Evolutionary conservation across 2,329 filamentous ascomycete species (phyloP), one percentile per base, ranked within the genome.

Genomic region (Colletotrichum filicis): DNA sequence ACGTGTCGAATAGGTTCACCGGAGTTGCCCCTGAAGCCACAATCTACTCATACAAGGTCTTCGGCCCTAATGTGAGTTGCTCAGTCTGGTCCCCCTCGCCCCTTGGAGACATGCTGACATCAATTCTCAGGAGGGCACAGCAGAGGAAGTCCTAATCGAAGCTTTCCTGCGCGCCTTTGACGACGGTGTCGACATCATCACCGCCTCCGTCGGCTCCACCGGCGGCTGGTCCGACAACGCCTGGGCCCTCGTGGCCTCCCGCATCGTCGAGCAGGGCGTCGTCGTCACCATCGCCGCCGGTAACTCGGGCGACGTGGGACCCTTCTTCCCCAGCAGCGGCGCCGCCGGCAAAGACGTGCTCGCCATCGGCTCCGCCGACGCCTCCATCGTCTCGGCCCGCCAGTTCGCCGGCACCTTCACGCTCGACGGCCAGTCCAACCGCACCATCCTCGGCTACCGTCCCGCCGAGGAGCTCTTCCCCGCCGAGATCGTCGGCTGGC

Each of bases 191-290:
- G 73, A 74, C 53, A 67, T 74, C 53, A 73, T 74, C 66, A 73
- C 73, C 4, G 73, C 73, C 37, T 69, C 64, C 4, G 70, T 74
- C 28, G 70, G 69, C 24, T 62, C 53, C 11, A 65, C 52, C 30
- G 73, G 73, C 42, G 73, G 70, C 66, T 85, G 83, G 75, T 76
- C 76, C 24, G 79, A 84, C 46, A 84, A 85, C 46, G 83, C 84
- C 8, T 86, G 82, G 85, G 84, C 84, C 1, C 75, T 83, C 1
- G 77, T 87, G 2, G 81, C 84, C 9, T 82, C 80, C 30, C 80
- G 83, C 5, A 79, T 87, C 52, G 84, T 85, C 26, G 76, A 79
- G 22, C 73, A 78, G 67, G 77, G 79, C 24, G 78, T 80, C 4
- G 74, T 79, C 9, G 76, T 80, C 1, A 73, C 66, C 42, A 73